phyloP scores from a whole-genome alignment of 1,284 basidiomycete species.

The Malassezia yamatoensis region DNA sequence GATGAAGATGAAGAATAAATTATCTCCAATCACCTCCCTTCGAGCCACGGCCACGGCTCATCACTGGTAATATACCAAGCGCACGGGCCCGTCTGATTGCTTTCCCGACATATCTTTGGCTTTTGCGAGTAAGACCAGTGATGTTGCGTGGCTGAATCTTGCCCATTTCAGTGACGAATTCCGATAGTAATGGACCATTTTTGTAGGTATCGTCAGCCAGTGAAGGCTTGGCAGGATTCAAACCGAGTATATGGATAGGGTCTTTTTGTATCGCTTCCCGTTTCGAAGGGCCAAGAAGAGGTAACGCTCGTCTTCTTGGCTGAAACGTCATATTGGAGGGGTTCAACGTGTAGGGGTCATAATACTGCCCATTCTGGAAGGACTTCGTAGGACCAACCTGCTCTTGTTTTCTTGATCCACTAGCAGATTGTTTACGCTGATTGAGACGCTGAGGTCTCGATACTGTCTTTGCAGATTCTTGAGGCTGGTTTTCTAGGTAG shows the following conservation, averaged over 20 bases:
- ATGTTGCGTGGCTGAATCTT: constrained; percentile 64
- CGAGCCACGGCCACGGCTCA: constrained; percentile 26
- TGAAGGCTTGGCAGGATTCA: constrained; percentile 45
- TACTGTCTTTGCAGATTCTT: background rate
- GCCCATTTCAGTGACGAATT: constrained; percentile 71
- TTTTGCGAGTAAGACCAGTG: constrained; percentile 69
- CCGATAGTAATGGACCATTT: constrained; percentile 61
- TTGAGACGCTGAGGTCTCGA: background rate
- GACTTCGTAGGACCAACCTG: constrained; percentile 9
- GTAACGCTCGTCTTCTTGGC: constrained; percentile 15
- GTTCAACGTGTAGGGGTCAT: constrained; percentile 27
- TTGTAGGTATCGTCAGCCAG: constrained; percentile 52
- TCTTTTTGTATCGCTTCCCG: constrained; percentile 50
- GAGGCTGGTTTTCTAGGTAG: constrained; percentile 16
- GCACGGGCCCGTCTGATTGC: constrained; percentile 81
- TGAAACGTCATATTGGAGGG: constrained; percentile 20
- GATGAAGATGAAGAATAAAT: constrained; percentile 10
- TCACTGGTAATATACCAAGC: constrained; percentile 71
- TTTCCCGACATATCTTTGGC: constrained; percentile 70
- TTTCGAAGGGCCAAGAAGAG: constrained; percentile 32
- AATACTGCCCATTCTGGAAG: constrained; percentile 25
- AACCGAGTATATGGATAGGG: constrained; percentile 50
- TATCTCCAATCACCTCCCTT: constrained; percentile 15
- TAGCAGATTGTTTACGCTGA: background rate
- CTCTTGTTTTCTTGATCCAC: background rate